Evolutionary conservation across 352 stramenopile genomes (phyloP).

Genomic region (Phytophthora agathidicida): DNA sequence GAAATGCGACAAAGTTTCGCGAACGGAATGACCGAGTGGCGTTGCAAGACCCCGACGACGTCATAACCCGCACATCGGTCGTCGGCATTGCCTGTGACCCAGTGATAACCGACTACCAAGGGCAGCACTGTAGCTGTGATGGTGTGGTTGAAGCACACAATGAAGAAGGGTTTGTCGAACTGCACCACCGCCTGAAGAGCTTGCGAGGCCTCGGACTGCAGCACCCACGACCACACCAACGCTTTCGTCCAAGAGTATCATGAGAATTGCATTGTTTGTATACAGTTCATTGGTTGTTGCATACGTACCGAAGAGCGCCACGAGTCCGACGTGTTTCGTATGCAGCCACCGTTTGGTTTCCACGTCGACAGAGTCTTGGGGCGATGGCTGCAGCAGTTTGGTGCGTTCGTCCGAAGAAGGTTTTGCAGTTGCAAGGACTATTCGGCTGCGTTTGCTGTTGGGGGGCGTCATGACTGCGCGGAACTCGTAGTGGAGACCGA

Average conservation of each 20-base stretch:
- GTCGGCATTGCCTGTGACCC: slow-evolving; percentile 16
- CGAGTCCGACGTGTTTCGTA: slow-evolving; percentile 17
- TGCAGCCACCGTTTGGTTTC: slow-evolving; percentile 1
- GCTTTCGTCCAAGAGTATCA: background rate
- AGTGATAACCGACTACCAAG: slow-evolving; percentile 41
- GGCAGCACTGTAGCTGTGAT: slow-evolving; percentile 45
- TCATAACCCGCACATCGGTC: slow-evolving; percentile 17
- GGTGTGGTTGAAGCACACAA: slow-evolving; percentile 64
- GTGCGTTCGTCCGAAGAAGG: background rate
- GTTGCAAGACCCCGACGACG: slow-evolving; percentile 27
- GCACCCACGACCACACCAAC: slow-evolving; percentile 37
- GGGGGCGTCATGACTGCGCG: background rate
- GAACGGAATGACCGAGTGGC: slow-evolving; percentile 44
- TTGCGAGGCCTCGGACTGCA: slow-evolving; percentile 32
- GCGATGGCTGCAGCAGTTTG: slow-evolving; percentile 4
- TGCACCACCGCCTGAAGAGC: slow-evolving; percentile 30
- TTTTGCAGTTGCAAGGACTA: background rate
- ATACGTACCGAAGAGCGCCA: slow-evolving; percentile 21
- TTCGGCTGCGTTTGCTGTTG: background rate
- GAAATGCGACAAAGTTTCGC: slow-evolving; percentile 39
- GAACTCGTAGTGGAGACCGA: too few relatives aligned
- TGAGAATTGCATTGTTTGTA: background rate
- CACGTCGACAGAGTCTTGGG: background rate
- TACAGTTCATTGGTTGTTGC: too few relatives aligned
- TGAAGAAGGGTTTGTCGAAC: slow-evolving; percentile 68